These are phyloP conservation scores for Ziziphus jujuba DNA, from an alignment of 306 rosid genomes.

Conservation along the genomic window DNA sequence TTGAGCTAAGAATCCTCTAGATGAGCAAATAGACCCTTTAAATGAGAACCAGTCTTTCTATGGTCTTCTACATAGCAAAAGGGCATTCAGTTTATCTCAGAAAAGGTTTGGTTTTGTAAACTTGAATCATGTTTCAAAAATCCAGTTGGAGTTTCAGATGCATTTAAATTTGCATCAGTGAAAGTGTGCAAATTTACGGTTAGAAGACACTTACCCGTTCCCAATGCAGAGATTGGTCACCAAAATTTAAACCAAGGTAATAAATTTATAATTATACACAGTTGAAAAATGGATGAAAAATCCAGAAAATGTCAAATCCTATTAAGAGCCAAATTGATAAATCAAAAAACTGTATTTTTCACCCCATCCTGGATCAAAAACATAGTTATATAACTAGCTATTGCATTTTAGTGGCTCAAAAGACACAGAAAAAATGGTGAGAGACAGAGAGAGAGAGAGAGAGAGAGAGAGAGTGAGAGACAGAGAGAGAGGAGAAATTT, in stretches of 20 bases:
- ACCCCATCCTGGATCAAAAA: neutral
- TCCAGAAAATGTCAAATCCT: slow-evolving; percentile 4
- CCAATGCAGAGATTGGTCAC: neutral
- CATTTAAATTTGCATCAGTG: neutral
- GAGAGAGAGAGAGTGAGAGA: slow-evolving; percentile 6
- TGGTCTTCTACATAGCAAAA: neutral
- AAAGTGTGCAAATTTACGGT: slow-evolving; percentile 18
- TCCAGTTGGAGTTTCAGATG: slow-evolving; percentile 15
- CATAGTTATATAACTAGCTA: neutral
- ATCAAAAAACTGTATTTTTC: neutral
- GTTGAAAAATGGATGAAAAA: slow-evolving; percentile 17
- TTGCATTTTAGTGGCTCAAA: neutral
- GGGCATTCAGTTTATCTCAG: neutral
- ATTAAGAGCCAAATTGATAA: slow-evolving; percentile 9
- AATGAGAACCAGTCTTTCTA: too few species aligned
- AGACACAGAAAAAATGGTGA: neutral
- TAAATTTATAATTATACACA: slow-evolving; percentile 9
- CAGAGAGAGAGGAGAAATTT: slow-evolving; percentile 4
- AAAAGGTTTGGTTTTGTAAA: neutral
- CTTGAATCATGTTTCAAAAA: neutral
- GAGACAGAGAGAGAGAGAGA: neutral
- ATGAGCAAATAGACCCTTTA: too few species aligned
- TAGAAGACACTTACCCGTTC: neutral
- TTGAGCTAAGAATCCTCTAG: too few species aligned
- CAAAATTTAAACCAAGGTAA: slow-evolving; percentile 3